These are phyloP conservation scores for Saccharomyces hybrid DNA, from an alignment of 1,139 yeast genomes.

Conservation along the genomic window DNA sequence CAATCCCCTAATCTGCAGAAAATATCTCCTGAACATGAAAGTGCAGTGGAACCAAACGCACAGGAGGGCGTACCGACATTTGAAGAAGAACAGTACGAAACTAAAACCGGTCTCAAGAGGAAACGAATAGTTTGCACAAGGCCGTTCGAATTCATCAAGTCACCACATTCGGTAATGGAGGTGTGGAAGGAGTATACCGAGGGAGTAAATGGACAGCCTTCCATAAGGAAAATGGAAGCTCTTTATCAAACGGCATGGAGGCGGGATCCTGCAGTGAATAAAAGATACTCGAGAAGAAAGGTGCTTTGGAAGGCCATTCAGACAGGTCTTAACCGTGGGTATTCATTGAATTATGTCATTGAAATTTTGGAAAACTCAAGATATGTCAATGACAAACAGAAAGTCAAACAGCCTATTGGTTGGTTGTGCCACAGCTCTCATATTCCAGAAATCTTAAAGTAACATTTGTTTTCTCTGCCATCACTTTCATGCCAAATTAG, in stretches of 20 bases:
- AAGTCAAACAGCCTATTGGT: slow-evolving; percentile 36
- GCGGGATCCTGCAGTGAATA: slow-evolving; percentile 36
- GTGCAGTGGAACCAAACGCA: not conserved
- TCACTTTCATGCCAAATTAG: not conserved
- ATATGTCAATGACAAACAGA: slow-evolving; percentile 29
- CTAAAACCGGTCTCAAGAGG: slow-evolving; percentile 16
- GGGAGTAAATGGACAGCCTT: slow-evolving; percentile 35
- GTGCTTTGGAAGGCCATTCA: slow-evolving; percentile 37
- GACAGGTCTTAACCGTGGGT: slow-evolving; percentile 32
- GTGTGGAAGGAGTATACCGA: slow-evolving; percentile 38
- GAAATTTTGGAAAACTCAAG: slow-evolving; percentile 34
- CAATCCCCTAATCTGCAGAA: not conserved
- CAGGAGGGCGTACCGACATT: not conserved
- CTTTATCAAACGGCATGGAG: slow-evolving; percentile 38
- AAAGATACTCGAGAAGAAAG: slow-evolving; percentile 36
- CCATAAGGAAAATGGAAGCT: slow-evolving; percentile 34
- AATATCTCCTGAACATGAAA: not conserved
- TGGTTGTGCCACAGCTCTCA: slow-evolving; percentile 36
- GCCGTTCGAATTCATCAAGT: slow-evolving; percentile 33
- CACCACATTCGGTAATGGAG: slow-evolving; percentile 36
- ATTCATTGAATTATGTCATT: slow-evolving; percentile 31
- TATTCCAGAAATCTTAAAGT: slow-evolving; percentile 26
- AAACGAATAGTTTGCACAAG: slow-evolving; percentile 29
- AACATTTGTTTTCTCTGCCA: not conserved
- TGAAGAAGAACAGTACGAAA: not conserved